phyloP scores from a whole-genome alignment of 257 asterid species.

The Jacaranda copaia region DNA sequence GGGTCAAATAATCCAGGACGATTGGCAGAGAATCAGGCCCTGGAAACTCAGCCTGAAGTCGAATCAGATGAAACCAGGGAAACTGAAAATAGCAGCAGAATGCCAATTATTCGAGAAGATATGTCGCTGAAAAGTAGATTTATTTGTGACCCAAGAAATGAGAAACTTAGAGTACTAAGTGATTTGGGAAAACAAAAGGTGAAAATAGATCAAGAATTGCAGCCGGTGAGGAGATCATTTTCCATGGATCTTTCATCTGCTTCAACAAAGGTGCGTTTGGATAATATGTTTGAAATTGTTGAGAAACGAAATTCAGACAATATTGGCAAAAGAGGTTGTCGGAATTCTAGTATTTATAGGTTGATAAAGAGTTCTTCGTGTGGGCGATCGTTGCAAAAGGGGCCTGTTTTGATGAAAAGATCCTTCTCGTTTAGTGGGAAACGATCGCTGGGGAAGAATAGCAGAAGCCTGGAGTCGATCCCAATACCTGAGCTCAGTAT shows the following conservation, averaged over 20 bases:
- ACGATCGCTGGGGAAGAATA: constrained; percentile 42
- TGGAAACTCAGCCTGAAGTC: constrained; percentile 15
- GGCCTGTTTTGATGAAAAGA: constrained; percentile 61
- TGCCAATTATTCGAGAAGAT: constrained; percentile 15
- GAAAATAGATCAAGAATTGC: constrained; percentile 41
- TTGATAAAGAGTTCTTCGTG: constrained; percentile 56
- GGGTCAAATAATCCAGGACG: constrained; percentile 17
- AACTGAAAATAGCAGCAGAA: constrained; percentile 20
- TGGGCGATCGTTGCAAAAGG: constrained; percentile 53
- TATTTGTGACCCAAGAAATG: not conserved
- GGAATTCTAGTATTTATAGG: constrained; percentile 43
- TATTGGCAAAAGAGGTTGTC: constrained; percentile 29
- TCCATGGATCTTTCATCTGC: constrained; percentile 63
- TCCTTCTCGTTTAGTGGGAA: constrained; percentile 66
- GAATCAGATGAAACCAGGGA: constrained; percentile 25
- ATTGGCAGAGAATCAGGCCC: constrained; percentile 3
- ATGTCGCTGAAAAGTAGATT: constrained; percentile 16
- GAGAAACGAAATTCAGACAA: constrained; percentile 30
- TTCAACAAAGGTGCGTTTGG: constrained; percentile 47
- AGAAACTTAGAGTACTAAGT: constrained; percentile 47
- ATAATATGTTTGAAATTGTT: not conserved
- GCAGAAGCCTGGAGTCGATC: constrained; percentile 49
- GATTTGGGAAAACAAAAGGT: constrained; percentile 51
- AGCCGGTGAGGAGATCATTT: constrained; percentile 56
- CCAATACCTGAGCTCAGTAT: constrained; percentile 6